Base-by-base conservation (phyloP, 306 rosid genomes). In the Crataegus laevigata region DNA sequence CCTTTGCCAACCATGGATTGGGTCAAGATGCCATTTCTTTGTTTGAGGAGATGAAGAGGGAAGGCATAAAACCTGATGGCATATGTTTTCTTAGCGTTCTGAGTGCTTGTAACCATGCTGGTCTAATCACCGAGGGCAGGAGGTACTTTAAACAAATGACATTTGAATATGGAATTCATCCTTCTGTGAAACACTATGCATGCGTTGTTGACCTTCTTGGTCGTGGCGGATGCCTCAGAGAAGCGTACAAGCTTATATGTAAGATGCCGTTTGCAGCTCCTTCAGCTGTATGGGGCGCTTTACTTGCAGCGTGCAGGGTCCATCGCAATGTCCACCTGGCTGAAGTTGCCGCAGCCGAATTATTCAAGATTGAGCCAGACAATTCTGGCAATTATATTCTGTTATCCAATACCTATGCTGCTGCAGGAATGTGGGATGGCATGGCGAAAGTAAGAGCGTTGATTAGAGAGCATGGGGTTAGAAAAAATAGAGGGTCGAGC, bases 351-450 rank as follows among this genome's bases (percentile, higher is more conserved):
- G 63, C 74, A 8, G 25, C 63, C 6, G 26, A 70, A 24, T 18
- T 70, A 13, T 70, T 70, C 62, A 70, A 51, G 74, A 70, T 70
- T 70, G 74, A 70, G 29, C 75, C 63, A 1, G 45, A 29, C 18
- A 71, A 71, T 71, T 71, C 64, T 29, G 75, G 64, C n/a, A 71
- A 71, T 52, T 71, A 71, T 71, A 52, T 71, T 19, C 62, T 71
- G 22, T 71, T 71, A 50, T 71, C 75, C 61, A 71, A 71, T 32
- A 71, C 32, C 64, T 71, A 71, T 51, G 64, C 75, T 71, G 75
- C 75, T 30, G 32, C 75, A 19, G 75, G 75, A 71, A 71, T 25
- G 62, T 71, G 75, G 75, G 75, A 52, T 71, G 75, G 62, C n/a
- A 63, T 70, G 10, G 24, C 19, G 4, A 70, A 70, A 30, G 75